Percentiles rank a stretch among this genome's conserved stretches.
These are phyloP conservation scores for Alopecurus myosuroides DNA, from an alignment of 176 grass and related monocot genomes.

Conservation along the genomic window DNA sequence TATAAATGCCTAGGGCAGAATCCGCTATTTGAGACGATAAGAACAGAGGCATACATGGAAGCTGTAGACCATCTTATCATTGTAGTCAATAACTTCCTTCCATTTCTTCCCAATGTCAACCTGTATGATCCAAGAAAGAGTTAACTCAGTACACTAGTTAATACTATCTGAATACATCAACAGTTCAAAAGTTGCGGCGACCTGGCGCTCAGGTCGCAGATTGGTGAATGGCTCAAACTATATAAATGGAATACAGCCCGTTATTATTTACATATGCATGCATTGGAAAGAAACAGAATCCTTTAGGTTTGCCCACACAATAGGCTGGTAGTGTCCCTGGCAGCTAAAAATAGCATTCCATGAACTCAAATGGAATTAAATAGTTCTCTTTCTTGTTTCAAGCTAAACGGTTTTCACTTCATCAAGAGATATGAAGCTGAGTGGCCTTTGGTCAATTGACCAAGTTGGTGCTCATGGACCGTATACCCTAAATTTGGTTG, in stretches of 20 bases:
- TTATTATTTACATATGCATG: not conserved
- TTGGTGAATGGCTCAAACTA: not conserved
- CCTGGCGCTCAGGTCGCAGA: not conserved
- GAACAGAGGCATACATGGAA: constrained; percentile 71
- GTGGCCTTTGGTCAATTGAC: not conserved
- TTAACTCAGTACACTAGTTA: not conserved
- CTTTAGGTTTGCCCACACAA: not conserved
- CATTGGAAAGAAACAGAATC: not conserved
- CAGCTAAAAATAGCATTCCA: not conserved
- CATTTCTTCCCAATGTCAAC: constrained; percentile 98
- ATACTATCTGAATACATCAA: not conserved
- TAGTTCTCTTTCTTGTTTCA: not conserved
- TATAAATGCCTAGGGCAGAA: not conserved
- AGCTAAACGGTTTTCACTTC: not conserved
- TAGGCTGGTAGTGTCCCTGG: not conserved
- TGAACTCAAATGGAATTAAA: not conserved
- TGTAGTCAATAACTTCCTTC: constrained; percentile 89
- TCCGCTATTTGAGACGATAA: not conserved
- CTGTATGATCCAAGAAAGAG: constrained; percentile 32
- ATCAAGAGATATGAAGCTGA: not conserved
- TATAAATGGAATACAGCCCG: not conserved
- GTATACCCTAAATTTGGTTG: not conserved
- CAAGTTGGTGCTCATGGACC: not conserved
- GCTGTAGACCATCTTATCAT: constrained; percentile 92
- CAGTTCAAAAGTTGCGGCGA: not conserved